These are phyloP conservation scores for Symmetrospora coprosmae DNA, from an alignment of 768 basidiomycete genomes.

Conservation along the genomic window DNA sequence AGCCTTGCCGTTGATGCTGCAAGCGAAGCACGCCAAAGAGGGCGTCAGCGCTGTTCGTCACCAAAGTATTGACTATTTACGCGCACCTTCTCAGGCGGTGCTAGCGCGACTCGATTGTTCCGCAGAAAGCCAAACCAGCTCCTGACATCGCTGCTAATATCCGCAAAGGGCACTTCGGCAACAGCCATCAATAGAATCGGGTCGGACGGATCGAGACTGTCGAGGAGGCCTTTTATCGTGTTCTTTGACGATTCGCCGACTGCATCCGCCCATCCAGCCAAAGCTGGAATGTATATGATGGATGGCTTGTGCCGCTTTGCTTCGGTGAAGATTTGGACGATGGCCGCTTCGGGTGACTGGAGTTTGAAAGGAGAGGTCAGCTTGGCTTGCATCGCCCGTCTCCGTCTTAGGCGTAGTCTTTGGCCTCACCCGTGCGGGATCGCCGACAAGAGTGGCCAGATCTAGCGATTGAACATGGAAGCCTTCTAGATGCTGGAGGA, in stretches of 20 bases:
- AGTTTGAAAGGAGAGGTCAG: not conserved
- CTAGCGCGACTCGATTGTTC: conserved; percentile 59
- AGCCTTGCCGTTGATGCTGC: conserved; percentile 49
- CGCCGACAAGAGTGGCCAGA: conserved; percentile 70
- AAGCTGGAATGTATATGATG: conserved; percentile 82
- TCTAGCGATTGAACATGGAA: conserved; percentile 90
- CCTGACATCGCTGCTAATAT: conserved; percentile 66
- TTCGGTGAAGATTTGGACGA: conserved; percentile 89
- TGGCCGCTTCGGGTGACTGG: conserved; percentile 75
- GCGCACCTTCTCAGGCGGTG: conserved; percentile 42
- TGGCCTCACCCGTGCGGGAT: conserved; percentile 60
- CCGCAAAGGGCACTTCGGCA: conserved; percentile 58
- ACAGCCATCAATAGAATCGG: conserved; percentile 84
- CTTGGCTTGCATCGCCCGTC: not conserved
- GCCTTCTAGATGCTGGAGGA: conserved; percentile 84
- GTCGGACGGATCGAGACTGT: conserved; percentile 76
- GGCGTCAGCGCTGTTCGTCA: not conserved
- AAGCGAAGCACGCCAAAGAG: not conserved
- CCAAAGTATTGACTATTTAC: not conserved
- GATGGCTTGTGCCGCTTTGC: conserved; percentile 95
- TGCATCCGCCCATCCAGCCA: conserved; percentile 68
- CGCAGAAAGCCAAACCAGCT: conserved; percentile 72
- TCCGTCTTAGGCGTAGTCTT: not conserved
- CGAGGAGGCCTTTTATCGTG: conserved; percentile 78
- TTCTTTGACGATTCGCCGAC: conserved; percentile 69